Evolutionary conservation across 2,329 filamentous ascomycete genomes (phyloP), one percentile per base, ranked within the genome.

Genomic region (Aspergillus sergii): DNA sequence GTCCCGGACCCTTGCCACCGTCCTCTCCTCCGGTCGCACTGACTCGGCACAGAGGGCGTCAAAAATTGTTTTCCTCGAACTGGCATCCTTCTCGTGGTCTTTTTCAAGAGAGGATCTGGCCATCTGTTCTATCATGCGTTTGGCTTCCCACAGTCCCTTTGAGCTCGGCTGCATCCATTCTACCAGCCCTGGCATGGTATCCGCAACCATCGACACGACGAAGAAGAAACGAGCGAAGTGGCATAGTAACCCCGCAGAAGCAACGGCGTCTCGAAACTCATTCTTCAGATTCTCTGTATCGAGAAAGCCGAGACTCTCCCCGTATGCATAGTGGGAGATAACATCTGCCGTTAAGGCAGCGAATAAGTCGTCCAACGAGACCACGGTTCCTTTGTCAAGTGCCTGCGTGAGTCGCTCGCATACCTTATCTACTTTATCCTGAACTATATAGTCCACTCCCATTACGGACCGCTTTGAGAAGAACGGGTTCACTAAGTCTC

Each of bases 21-120:
- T 62, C 39, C 67, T 65, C 21, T 73, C 70, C 30, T 61, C 11
- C 1, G 58, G 43, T 4, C 53, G 63, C 19, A 65, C n/a, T 10
- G 45, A 26, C 2, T n/a, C 30, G 30, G 36, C 54, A 21, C 53
- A 34, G 9, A 65, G 57, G 39, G 28, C 21, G n/a, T 60, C 55
- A 16, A 65, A 65, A 12, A 63, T 63, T 28, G 51, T 65, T 57
- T 58, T 54, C 19, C 2, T 36, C 9, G 30, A 12, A 12, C 14
- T 5, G 12, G n/a, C 7, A 36, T 54, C 21, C n/a, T 12, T 36
- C 19, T 4, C 9, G 19, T 8, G 9, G 9, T 14, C 11, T n/a
- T 36, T 36, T 4, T 34, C 6, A 4, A 34, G 9, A 1, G 30
- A 21, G 2, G 10, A 21, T 28, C 10, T 26, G 0, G 19, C 28